phyloP scores from a whole-genome alignment of 768 basidiomycete genomes.

The Lactifluus hygrophoroides region DNA sequence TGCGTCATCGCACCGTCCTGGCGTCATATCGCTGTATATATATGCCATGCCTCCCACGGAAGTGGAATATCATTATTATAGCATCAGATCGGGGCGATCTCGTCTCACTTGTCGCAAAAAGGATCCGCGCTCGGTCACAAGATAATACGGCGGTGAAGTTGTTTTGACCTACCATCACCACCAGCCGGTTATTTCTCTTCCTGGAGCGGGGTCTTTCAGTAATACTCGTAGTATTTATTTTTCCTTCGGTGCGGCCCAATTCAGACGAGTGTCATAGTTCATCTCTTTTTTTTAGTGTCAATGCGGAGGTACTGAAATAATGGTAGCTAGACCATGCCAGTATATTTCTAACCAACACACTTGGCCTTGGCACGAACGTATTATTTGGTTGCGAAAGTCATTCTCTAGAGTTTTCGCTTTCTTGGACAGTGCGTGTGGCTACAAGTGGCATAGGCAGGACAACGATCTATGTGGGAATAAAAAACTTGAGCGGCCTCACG shows the following conservation, averaged over 20 bases:
- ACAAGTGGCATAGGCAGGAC: no score
- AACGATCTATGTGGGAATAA: no score
- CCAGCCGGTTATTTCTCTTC: background rate
- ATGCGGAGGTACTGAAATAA: background rate
- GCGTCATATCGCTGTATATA: slow-evolving; percentile 3
- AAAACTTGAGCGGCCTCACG: background rate
- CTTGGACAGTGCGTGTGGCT: no score
- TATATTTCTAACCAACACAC: background rate
- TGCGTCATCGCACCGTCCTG: background rate
- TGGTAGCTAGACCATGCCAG: no score
- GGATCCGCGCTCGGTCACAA: no score
- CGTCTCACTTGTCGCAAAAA: background rate
- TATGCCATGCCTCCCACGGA: background rate
- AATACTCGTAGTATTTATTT: background rate
- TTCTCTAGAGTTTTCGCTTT: background rate
- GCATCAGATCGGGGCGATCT: background rate
- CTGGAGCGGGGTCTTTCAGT: background rate
- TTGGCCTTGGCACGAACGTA: background rate
- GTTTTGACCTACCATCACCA: background rate
- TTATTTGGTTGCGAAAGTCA: background rate
- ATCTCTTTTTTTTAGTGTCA: background rate
- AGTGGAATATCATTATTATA: slow-evolving; percentile 9
- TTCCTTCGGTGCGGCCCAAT: background rate
- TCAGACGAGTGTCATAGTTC: background rate
- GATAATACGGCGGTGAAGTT: no score